These are phyloP conservation scores for Thraustochytrium sp. DNA, from an alignment of 352 stramenopile species.

Conservation along the genomic window DNA sequence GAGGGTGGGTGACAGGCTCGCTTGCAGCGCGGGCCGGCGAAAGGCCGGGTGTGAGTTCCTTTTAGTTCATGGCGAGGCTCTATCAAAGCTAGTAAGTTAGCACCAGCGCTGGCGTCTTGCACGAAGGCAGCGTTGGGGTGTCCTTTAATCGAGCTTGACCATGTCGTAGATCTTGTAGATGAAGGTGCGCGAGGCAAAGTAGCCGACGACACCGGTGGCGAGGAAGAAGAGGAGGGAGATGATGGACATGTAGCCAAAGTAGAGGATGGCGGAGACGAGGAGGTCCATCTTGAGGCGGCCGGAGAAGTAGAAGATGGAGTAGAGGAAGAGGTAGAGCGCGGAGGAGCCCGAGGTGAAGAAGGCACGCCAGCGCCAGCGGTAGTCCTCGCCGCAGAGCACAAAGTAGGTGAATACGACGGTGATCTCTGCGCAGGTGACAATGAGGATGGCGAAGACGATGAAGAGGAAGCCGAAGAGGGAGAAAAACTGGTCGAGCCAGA, in stretches of 20 bases:
- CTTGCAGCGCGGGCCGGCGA: too few relatives aligned
- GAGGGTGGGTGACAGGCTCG: too few relatives aligned
- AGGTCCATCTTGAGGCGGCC: slow-evolving; percentile 94
- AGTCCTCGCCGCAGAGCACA: slow-evolving; percentile 98
- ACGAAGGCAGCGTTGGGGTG: not conserved
- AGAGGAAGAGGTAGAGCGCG: slow-evolving; percentile 96
- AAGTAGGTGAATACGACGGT: slow-evolving; percentile 99
- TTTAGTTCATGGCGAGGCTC: too few relatives aligned
- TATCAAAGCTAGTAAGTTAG: too few relatives aligned
- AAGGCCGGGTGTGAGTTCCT: too few relatives aligned
- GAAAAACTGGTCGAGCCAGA: slow-evolving; percentile 99
- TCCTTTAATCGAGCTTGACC: slow-evolving; percentile 83
- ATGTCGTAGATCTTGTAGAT: slow-evolving; percentile 96
- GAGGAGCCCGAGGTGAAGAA: slow-evolving; percentile 91
- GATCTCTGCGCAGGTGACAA: slow-evolving; percentile 95
- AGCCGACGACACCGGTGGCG: slow-evolving; percentile 89
- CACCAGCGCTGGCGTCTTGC: too few relatives aligned
- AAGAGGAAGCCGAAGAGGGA: slow-evolving; percentile 99
- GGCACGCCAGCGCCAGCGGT: slow-evolving; percentile 88
- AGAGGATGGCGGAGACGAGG: slow-evolving; percentile 85
- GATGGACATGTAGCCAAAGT: slow-evolving; percentile 99
- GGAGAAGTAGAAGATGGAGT: slow-evolving; percentile 97
- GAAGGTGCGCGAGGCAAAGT: slow-evolving; percentile 97
- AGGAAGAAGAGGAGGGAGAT: slow-evolving; percentile 94
- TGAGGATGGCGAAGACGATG: slow-evolving; percentile 93